These are phyloP conservation scores for Polygonum aviculare DNA, from an alignment of 148 eudicot genomes.

Conservation along the genomic window DNA sequence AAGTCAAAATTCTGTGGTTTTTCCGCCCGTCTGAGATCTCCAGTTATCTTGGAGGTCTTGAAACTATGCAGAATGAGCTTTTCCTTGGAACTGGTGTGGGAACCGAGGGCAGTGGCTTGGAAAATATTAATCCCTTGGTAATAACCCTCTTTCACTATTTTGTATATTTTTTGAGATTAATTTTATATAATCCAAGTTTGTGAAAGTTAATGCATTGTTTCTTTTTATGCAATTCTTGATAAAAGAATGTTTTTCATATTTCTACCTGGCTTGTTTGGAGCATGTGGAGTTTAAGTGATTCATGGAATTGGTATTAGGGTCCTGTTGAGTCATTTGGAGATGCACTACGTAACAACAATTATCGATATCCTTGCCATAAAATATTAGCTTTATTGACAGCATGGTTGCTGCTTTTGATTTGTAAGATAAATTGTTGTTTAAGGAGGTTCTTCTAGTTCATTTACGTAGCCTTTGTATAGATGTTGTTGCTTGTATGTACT, in stretches of 20 bases:
- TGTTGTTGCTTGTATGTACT: background rate
- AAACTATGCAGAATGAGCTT: conserved; percentile 38
- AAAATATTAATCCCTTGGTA: conserved; percentile 60
- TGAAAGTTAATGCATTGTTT: background rate
- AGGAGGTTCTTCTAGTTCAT: background rate
- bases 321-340: background rate
- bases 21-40: conserved; percentile 56
- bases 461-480: background rate
- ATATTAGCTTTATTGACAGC: background rate
- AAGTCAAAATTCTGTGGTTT: conserved; percentile 67
- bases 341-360: background rate
- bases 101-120: conserved; percentile 37
- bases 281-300: background rate
- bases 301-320: background rate
- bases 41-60: conserved; percentile 24
- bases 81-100: conserved; percentile 64
- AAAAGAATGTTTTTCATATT: background rate
- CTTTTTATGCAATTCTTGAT: background rate
- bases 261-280: background rate
- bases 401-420: background rate
- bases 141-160: background rate
- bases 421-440: background rate
- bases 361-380: background rate
- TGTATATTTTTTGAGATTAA: background rate
- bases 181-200: background rate